Conservation (phyloP, 2,329 filamentous ascomycete genomes). For the Periconia digitata region DNA sequence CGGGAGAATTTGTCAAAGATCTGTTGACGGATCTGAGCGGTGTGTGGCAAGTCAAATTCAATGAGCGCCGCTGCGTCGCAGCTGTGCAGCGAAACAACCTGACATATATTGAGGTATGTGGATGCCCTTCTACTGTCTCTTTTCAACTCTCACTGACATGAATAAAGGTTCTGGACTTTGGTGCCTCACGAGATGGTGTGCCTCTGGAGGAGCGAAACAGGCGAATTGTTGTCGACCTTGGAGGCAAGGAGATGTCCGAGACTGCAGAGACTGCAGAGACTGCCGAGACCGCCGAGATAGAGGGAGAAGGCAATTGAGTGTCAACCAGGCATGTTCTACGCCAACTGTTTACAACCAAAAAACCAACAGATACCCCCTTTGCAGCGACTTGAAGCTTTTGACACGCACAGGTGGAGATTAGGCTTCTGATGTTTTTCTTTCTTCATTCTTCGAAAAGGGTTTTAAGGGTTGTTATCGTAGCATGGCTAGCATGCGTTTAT, state of each 20-base stretch:
- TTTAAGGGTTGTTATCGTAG: not conserved
- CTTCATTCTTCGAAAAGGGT: conserved; percentile 1
- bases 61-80: conserved; percentile 90
- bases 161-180: conserved; percentile 89
- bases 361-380: too few species aligned
- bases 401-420: not conserved
- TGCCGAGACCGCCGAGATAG: too few species aligned
- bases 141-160: conserved; percentile 35
- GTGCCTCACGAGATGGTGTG: conserved; percentile 85
- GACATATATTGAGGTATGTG: conserved; percentile 88
- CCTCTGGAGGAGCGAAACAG: conserved; percentile 75
- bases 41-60: conserved; percentile 99
- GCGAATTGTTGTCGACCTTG: conserved; percentile 62
- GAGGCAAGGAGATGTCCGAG: conserved; percentile 41
- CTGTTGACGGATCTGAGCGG: conserved; percentile 89
- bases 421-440: conserved; percentile 1
- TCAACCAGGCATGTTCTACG: too few species aligned
- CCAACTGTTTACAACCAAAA: not conserved
- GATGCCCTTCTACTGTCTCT: conserved; percentile 1
- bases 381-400: conserved; percentile 12
- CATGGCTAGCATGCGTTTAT: conserved; percentile 1
- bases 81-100: conserved; percentile 90
- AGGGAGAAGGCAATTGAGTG: not conserved
- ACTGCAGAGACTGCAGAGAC: conserved; percentile 34
- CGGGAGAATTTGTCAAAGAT: conserved; percentile 89